Evolutionary conservation across 352 stramenopile species (phyloP).

Genomic region (Phytopythium kandeliae): DNA sequence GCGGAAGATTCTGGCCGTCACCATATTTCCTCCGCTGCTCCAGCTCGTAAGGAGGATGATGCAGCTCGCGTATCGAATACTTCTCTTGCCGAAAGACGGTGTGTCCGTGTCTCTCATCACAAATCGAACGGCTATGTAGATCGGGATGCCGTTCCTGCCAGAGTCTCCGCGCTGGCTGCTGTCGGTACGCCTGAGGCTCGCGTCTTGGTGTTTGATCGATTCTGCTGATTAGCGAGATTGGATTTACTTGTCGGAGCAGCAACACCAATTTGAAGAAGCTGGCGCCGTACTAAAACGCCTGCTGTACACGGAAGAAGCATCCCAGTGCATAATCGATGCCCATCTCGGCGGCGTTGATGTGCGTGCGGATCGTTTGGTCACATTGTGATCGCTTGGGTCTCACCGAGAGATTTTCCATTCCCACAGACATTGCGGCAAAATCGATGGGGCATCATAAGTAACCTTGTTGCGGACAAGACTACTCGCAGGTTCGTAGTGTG

Average conservation of each 20-base stretch:
- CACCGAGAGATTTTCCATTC: not conserved
- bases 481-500: conserved; percentile 25
- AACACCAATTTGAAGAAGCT: conserved; percentile 43
- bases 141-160: conserved; percentile 61
- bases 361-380: not conserved
- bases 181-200: conserved; percentile 34
- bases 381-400: not conserved
- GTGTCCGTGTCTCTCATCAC: no score
- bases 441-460: conserved; percentile 25
- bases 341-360: conserved; percentile 19
- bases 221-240: no score
- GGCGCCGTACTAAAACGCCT: conserved; percentile 24
- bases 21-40: conserved; percentile 49
- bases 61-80: no score
- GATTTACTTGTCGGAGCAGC: conserved; percentile 14
- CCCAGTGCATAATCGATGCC: conserved; percentile 19
- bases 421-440: conserved; percentile 17
- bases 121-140: conserved; percentile 12
- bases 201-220: no score
- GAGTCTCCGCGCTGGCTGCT: conserved; percentile 68
- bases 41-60: conserved; percentile 58
- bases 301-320: conserved; percentile 22
- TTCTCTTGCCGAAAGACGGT: no score
- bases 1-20: conserved; percentile 61
- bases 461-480: conserved; percentile 27